Evolutionary conservation across 768 basidiomycete genomes (phyloP), one percentile per base, ranked within the genome.

Genomic region (Tulasnella sp.): DNA sequence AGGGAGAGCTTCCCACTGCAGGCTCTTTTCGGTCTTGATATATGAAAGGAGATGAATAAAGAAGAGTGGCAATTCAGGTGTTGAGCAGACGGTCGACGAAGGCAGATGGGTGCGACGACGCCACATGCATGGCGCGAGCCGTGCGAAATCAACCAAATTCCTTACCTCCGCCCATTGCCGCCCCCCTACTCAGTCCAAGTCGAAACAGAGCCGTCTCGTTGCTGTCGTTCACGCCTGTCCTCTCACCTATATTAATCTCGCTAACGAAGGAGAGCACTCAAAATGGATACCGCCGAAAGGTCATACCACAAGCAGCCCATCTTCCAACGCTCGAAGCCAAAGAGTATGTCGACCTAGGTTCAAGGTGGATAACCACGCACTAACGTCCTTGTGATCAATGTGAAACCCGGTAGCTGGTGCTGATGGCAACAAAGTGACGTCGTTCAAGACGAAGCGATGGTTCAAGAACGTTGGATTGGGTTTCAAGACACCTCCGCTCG

Each of bases 381-480:
- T 31, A 24, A 28, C 76, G 58, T 77, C 42, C 46, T 37, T 60
- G 54, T 75, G 28, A 28, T 22, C 46, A 5, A 24, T 75, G 12
- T 75, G 20, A 4, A 37, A 64, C 18, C 77, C 77, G 48, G 41
- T 77, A 60, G 28, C 64, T 40, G 80, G 76, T 76, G 75, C 82
- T 95, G 96, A 89, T 85, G 92, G 93, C 84, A 96, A 96, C 90
- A 97, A 97, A 90, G 89, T 96, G 83, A 90, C 93, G 76, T 96
- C 96, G 83, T 69, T 69, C 64, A 98, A 93, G 91, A 94, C 96
- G 83, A 98, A 93, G 91, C 90, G 98, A 86, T 99, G 98, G 97
- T 98, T 94, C 89, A 99, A 98, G 92, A 96, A 98, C 88, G 94
- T 98, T 85, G 97, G 97, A 84, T 89, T 98, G 81, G 96, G 96